Evolutionary conservation across 345 rosid genomes (phyloP).

Genomic region (Boechera stricta): DNA sequence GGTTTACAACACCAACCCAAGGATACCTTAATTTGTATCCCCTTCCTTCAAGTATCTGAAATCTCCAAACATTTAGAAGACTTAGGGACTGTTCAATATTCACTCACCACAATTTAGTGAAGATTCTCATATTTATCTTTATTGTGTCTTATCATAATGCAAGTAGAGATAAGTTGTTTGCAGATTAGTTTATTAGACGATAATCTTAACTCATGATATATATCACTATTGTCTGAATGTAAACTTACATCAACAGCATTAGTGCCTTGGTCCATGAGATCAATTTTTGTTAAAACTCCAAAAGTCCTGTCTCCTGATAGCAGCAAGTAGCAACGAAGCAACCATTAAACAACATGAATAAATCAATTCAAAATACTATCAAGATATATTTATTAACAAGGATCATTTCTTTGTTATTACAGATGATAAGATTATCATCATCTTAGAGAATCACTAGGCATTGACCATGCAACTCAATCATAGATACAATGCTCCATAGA

Average conservation of each 20-base stretch:
- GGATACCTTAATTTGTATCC: constrained; percentile 85
- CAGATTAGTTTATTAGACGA: not conserved
- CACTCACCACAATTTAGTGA: not conserved
- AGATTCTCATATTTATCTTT: constrained; percentile 17
- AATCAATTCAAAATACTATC: constrained; percentile 18
- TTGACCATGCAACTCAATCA: constrained; percentile 9
- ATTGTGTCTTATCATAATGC: not conserved
- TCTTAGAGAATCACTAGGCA: constrained; percentile 2
- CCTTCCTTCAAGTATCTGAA: constrained; percentile 89
- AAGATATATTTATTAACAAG: not conserved
- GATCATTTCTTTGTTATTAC: not conserved
- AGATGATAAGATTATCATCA: not conserved
- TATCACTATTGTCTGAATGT: not conserved
- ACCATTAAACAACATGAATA: constrained; percentile 5
- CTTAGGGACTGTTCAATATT: not conserved
- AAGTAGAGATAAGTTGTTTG: not conserved
- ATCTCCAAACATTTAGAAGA: constrained; percentile 29
- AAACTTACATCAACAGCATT: constrained; percentile 93
- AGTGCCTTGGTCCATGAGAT: constrained; percentile 96
- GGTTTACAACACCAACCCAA: constrained; percentile 98
- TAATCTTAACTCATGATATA: not conserved
- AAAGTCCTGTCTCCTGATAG: constrained; percentile 85
- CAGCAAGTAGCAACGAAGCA: constrained; percentile 31
- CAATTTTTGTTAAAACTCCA: constrained; percentile 91
- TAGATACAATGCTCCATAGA: not conserved